Evolutionary conservation across 768 basidiomycete genomes (phyloP), one percentile per base, ranked within the genome.

Genomic region (Tricholoma sp.): DNA sequence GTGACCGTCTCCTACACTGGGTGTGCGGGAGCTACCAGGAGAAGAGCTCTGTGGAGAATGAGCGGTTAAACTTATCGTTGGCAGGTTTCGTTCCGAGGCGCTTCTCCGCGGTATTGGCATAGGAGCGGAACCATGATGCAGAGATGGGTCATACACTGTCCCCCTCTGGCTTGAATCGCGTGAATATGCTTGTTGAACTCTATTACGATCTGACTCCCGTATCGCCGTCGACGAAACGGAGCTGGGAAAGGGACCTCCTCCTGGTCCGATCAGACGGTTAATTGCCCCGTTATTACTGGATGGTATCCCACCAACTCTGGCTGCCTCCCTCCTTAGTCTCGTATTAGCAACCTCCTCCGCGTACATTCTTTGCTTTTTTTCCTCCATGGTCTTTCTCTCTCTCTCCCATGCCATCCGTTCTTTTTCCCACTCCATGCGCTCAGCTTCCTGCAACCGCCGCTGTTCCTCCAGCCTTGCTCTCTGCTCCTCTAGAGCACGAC

Each of bases 311-410:
- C 84, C 84, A 33, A 73, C 75, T 63, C 84, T 79, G 54, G 75
- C 70, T 3, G 76, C 70, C 64, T 90, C 88, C 58, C 85, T 80
- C 61, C 89, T 74, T 41, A 73, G 58, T 60, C 89, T 77, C 3
- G 87, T 72, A 31, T 85, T 85, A 36, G 73, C 74, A 15, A 91
- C 74, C 66, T 85, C 81, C 50, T 86, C 85, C 12, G 75, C 72
- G 64, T 80, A 86, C 53, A 72, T 59, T 44, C 73, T 72, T 63
- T 76, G 77, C 62, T 79, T 80, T 61, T 74, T 75, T 62, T 84
- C 84, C 56, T 84, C 83, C 57, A 72, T 74, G 2, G 71, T 77
- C 65, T 70, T 70, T 66, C 72, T 80, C 61, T 81, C 76, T 58
- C 71, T 74, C 54, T 79, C 79, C 57, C 73, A 68, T 20, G 78